Conservation (phyloP, 108 stramenopile species). For the Epithemia pelagica region DNA sequence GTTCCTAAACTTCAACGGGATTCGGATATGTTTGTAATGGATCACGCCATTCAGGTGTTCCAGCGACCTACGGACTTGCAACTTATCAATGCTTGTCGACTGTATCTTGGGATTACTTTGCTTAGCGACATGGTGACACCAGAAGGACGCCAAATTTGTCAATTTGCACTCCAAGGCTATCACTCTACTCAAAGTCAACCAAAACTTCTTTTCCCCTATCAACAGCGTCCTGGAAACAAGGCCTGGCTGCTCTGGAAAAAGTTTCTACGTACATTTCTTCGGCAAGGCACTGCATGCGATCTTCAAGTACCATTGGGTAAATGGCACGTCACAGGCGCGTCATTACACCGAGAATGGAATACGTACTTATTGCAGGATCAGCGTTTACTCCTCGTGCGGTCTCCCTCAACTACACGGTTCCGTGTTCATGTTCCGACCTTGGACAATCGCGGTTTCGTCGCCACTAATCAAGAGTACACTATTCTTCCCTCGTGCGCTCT, state of each 20-base stretch:
- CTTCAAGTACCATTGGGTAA: neutral
- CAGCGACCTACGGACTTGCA: neutral
- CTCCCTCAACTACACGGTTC: neutral
- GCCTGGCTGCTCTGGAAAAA: neutral
- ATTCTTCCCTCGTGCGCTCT: neutral
- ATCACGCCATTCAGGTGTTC: too few relatives aligned
- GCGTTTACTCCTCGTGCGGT: neutral
- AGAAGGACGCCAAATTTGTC: neutral
- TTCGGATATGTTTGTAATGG: neutral
- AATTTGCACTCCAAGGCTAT: neutral
- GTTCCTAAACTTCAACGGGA: neutral
- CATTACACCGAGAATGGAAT: neutral
- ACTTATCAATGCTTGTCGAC: neutral
- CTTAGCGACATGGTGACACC: neutral
- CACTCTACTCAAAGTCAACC: neutral
- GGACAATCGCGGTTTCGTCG: too few relatives aligned
- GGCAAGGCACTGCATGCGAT: neutral
- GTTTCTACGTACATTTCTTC: neutral
- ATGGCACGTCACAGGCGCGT: neutral
- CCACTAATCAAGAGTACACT: too few relatives aligned
- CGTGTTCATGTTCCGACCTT: neutral
- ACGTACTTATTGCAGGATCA: neutral
- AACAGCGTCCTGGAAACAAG: neutral
- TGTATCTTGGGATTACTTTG: neutral
- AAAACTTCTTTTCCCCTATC: neutral